Evolutionary conservation across 805 yeast genomes (phyloP), one percentile per base, ranked within the genome.

Genomic region (Saccharomyces mikatae): DNA sequence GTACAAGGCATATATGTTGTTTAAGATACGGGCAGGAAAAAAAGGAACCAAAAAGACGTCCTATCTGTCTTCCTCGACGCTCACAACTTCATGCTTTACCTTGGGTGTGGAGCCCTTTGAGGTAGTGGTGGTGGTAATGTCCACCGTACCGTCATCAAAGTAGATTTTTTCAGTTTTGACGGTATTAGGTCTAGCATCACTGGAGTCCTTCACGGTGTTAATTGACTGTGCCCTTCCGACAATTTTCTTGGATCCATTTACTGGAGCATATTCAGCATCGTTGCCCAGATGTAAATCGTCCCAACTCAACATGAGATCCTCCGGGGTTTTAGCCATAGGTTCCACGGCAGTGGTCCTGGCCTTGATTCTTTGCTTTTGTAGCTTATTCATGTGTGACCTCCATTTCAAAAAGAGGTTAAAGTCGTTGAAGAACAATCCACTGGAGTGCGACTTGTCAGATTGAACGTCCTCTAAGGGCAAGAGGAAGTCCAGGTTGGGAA

Each of bases 371-470:
- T n/a, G 41, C 56, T 55, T 48, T 59, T 56, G 62, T n/a, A 75
- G 62, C 53, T 75, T 73, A 51, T 71, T 75, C 81, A 82, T 82
- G 46, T 75, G 72, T n/a, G 76, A 67, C 61, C 77, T 80, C 91
- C 94, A 89, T 54, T 79, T 79, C 65, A 90, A 69, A 57, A 78
- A 81, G 36, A 81, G 86, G 28, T 82, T 81, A 66, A 80, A 84
- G 52, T 80, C 84, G 26, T 75, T 74, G 73, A 89, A 90, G 68
- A 78, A 87, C 6, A 76, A 54, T 1, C 89, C 90, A 54, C 75
- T 68, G 36, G 74, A 72, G 48, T 83, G 80, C 14, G 69, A 64
- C 1, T 56, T 57, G 49, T 74, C 73, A 29, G 69, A 65, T 57
- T 77, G 76, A 28, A 85, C 80, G 60, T 84, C 87, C 61, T 86